Evolutionary conservation across 768 basidiomycete genomes (phyloP), one percentile per base, ranked within the genome.

Genomic region (Suillus sp.): DNA sequence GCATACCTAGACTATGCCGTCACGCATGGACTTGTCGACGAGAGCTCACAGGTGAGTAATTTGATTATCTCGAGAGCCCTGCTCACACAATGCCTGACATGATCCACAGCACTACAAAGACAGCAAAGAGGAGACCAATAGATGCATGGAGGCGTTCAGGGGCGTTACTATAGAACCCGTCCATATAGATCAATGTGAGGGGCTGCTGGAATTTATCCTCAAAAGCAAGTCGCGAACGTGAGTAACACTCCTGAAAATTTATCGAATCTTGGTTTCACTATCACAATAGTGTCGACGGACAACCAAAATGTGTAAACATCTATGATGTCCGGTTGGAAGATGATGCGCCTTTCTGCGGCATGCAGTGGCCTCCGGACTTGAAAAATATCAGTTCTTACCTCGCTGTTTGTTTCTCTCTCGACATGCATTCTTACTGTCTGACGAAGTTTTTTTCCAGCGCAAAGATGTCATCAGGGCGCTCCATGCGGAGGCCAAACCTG

Each of bases 361-460:
- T 96, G 94, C 96, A 95, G 77, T 99, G 96, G 96, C 96, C 96
- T 8, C 88, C 89, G 38, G 93, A 95, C 70, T 86, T 99, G 55
- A 75, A 81, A 3, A 84, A 87, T 54, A 79, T 99, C 10, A 90
- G 88, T 20, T 76, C 79, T 1, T 96, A 95, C 72, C 85, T 99
- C 5, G 86, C 85, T 32, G 96, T 97, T 72, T 59, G 92, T 79
- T 57, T 34, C 16, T 47, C 50, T n/a, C 63, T 40, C 37, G 20
- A 22, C 16, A n/a, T 53, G 60, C 3, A n/a, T 9, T 18, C 38
- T 61, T 30, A n/a, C 10, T 55, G 0, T 32, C 55, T 27, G 9
- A 11, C 1, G 43, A n/a, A 54, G 3, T n/a, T 32, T 45, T 18
- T 47, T 58, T 25, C 10, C 68, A 98, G 95, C 87, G 92, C 22